These are phyloP conservation scores for Adansonia gregorii DNA, from an alignment of 441 rosid genomes.

Conservation along the genomic window DNA sequence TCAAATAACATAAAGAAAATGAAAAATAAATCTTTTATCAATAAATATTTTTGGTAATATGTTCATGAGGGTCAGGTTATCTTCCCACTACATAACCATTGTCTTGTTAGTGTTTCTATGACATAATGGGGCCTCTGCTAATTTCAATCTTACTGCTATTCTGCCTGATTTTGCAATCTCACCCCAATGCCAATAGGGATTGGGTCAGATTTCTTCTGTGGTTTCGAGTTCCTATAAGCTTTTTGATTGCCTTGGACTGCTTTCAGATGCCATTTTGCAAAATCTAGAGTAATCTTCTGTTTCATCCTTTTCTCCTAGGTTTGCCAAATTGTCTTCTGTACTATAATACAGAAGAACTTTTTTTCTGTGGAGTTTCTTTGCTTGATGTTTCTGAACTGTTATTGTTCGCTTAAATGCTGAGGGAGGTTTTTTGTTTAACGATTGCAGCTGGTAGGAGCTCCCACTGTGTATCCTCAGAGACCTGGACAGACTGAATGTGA, in stretches of 20 bases:
- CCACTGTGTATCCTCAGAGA: slow-evolving; percentile 73
- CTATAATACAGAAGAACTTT: background rate
- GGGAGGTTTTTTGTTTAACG: slow-evolving; percentile 27
- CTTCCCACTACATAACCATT: background rate
- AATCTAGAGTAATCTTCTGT: background rate
- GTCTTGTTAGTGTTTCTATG: slow-evolving; percentile 2
- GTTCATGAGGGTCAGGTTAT: background rate
- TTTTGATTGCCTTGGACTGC: background rate
- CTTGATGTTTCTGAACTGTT: slow-evolving; percentile 13
- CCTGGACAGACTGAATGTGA: slow-evolving; percentile 94
- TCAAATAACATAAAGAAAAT: background rate
- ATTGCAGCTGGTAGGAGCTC: slow-evolving; percentile 61
- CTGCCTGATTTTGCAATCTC: background rate
- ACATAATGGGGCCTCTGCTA: background rate
- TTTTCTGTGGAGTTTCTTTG: background rate
- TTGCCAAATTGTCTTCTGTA: background rate
- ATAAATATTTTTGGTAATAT: background rate
- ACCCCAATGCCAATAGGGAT: background rate
- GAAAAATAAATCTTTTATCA: background rate
- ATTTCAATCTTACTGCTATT: background rate
- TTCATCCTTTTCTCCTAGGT: slow-evolving; percentile 15
- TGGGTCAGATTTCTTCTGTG: background rate
- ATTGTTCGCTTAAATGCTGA: slow-evolving; percentile 27
- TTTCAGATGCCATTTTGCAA: background rate
- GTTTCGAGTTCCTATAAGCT: background rate